Evolutionary conservation across 371 early-diverging fungal genomes (phyloP), one percentile per base, ranked within the genome.

Genomic region (Mortierella sp.): DNA sequence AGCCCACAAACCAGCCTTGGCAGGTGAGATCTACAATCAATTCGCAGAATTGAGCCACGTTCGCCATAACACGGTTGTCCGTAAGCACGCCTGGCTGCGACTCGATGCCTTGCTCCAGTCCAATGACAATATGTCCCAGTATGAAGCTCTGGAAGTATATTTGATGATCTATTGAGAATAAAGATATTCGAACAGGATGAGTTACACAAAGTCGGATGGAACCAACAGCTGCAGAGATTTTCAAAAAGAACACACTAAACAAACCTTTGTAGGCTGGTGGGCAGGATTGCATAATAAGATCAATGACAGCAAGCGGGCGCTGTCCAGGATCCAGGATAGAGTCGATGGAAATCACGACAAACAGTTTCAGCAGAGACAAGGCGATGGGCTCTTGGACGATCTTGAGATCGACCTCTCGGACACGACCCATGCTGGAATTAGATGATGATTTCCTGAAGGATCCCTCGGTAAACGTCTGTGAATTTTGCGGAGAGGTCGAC

Each of bases 1-100:
- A 72, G 16, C 87, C 87, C 39, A 79, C 76, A 63, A 84, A 86
- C 64, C 84, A 85, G 10, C 84, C 89, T 73, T 91, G 91, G 47
- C 88, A 86, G 0, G 90, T 84, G 27, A 83, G 72, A 71, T 93
- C 93, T 8, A 91, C 89, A n/a, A 88, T 78, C 13, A 89, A 34
- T 64, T 87, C 87, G 10, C 83, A 69, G 63, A 90, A 89, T 65
- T 85, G 88, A 6, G 83, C 78, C 2, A 89, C 67, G 46, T 87
- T 89, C 7, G 67, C 43, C 45, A 90, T 58, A 0, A 87, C 71
- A 5, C 83, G 79, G 16, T 76, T 71, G 53, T 87, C 85, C 0
- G 54, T 30, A 26, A 90, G 54, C 2, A 87, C 42, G 72, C 73
- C 54, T 58, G 79, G 34, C 80, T 84, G 26, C 81, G 61, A 54